phyloP scores from a whole-genome alignment of 2,329 filamentous ascomycete species.

The Neonectria neomacrospora region DNA sequence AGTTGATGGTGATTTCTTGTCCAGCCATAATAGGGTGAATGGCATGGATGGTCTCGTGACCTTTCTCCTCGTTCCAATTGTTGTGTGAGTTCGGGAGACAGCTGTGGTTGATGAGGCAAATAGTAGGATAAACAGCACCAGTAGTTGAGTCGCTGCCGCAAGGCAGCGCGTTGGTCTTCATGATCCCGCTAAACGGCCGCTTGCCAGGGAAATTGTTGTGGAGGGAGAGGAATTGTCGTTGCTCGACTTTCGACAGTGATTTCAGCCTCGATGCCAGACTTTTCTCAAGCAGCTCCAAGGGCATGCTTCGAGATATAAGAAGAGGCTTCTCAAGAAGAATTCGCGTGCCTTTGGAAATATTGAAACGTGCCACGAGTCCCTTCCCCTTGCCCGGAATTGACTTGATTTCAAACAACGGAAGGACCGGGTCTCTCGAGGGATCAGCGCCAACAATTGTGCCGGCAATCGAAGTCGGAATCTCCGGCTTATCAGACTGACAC shows the following conservation, averaged over 20 bases:
- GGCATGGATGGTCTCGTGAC: not conserved
- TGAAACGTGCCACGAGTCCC: not conserved
- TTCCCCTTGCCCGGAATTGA: not conserved
- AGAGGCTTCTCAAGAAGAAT: not conserved
- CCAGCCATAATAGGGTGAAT: not conserved
- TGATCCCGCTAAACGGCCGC: not conserved
- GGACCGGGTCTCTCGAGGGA: not conserved
- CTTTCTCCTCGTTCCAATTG: not conserved
- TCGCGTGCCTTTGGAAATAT: not conserved
- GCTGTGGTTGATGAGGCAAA: slow-evolving; percentile 8
- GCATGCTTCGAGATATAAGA: not conserved
- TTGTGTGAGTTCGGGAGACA: slow-evolving; percentile 1
- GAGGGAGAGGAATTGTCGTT: not conserved
- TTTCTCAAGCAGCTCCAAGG: not conserved
- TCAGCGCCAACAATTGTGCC: not conserved
- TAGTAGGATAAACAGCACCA: slow-evolving; percentile 3
- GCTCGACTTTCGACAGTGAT: not conserved
- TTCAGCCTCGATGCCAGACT: not conserved
- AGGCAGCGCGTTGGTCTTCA: not conserved
- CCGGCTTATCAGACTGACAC: not conserved
- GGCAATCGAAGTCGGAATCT: not conserved
- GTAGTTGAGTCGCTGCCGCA: not conserved
- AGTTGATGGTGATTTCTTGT: not conserved
- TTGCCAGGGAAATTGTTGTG: not conserved
- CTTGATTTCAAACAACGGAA: not conserved